Evolutionary conservation across 306 rosid species (phyloP).

Genomic region (Glycyrrhiza uralensis): DNA sequence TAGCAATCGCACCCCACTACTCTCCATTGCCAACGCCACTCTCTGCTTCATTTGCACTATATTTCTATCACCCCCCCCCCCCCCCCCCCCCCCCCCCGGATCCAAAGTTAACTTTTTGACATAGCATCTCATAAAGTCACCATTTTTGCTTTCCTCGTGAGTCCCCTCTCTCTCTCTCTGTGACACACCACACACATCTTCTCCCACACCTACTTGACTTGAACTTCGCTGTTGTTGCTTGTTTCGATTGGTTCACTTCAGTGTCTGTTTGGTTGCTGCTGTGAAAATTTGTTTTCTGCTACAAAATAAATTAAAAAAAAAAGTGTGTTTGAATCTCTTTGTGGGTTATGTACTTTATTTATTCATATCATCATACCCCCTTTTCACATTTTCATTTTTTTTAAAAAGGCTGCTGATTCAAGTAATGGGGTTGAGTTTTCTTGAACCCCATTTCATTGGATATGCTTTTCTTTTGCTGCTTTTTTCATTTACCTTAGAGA

Average conservation of each 20-base stretch:
- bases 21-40: not conserved
- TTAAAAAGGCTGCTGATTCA: not conserved
- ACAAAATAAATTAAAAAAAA: not conserved
- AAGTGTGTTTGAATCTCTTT: slow-evolving; percentile 21
- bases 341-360: not conserved
- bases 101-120: slow-evolving; percentile 14
- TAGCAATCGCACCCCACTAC: slow-evolving; percentile 4
- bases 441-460: slow-evolving; percentile 30
- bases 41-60: not conserved
- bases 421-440: slow-evolving; percentile 20
- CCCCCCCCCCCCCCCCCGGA: too few relatives aligned
- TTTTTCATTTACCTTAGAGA: slow-evolving; percentile 19
- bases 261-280: not conserved
- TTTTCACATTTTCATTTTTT: slow-evolving; percentile 15
- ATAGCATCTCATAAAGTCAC: slow-evolving; percentile 15
- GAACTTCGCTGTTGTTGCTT: not conserved
- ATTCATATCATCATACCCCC: not conserved
- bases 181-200: not conserved
- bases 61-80: not conserved
- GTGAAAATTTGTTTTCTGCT: not conserved
- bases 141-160: slow-evolving; percentile 23
- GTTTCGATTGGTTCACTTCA: slow-evolving; percentile 11
- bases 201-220: not conserved
- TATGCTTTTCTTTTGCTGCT: slow-evolving; percentile 37
- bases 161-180: not conserved